Conservation (phyloP, 1,284 basidiomycete species). For the Coniferiporia sulphurascens region DNA sequence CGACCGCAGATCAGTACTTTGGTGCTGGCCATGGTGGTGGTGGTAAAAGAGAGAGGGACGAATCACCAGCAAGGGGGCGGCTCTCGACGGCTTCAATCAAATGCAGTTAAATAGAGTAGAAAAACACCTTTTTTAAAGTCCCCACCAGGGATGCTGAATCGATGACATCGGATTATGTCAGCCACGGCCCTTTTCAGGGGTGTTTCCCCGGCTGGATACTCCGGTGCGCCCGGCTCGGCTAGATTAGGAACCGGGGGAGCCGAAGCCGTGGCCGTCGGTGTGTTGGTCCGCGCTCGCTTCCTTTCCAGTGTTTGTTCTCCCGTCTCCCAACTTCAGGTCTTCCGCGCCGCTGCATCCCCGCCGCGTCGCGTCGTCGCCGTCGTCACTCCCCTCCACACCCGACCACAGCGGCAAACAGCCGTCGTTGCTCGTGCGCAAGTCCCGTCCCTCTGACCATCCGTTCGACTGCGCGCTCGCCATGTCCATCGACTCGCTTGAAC, state of each 20-base stretch:
- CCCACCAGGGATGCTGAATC: background rate
- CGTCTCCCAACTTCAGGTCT: background rate
- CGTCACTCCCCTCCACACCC: too few relatives aligned
- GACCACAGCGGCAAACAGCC: background rate
- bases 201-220: background rate
- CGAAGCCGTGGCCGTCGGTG: background rate
- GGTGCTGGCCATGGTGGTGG: constrained; percentile 31
- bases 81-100: constrained; percentile 7
- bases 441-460: background rate
- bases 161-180: background rate
- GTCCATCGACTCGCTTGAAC: constrained; percentile 40
- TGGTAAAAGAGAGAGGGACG: background rate
- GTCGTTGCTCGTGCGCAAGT: background rate
- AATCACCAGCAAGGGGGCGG: background rate
- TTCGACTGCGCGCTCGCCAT: constrained; percentile 16
- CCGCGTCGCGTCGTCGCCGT: background rate
- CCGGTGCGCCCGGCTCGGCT: background rate
- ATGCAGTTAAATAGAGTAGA: background rate
- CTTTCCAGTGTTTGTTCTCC: background rate
- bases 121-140: background rate
- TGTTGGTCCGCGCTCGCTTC: background rate
- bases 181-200: background rate
- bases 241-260: background rate
- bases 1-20: constrained; percentile 43
- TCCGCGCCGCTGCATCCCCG: background rate